phyloP scores from a whole-genome alignment of 768 basidiomycete species.

The Rhizopogon roseolus region DNA sequence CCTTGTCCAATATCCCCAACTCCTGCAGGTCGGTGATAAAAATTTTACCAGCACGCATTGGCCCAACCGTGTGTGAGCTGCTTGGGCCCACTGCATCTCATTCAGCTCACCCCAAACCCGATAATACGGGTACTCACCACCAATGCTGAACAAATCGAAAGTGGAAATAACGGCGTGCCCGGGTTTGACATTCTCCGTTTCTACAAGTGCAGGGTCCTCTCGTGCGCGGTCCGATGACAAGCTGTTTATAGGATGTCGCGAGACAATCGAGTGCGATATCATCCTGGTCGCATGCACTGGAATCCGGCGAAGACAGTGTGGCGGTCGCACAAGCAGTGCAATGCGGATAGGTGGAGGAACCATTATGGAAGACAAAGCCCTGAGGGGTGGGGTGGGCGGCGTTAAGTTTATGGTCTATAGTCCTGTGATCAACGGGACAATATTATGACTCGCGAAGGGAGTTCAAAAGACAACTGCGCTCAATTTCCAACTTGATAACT shows the following conservation, averaged over 20 bases:
- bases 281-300: constrained; percentile 8
- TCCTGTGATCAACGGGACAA: too few relatives aligned
- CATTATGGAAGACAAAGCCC: constrained; percentile 5
- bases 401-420: neutral
- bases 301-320: neutral
- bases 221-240: neutral
- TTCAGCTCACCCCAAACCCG: neutral
- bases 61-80: constrained; percentile 66
- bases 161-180: constrained; percentile 92
- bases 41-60: constrained; percentile 91
- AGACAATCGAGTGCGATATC: constrained; percentile 9
- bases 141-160: constrained; percentile 90
- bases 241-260: constrained; percentile 4
- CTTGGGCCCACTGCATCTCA: constrained; percentile 47
- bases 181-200: constrained; percentile 27
- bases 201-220: constrained; percentile 5
- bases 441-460: neutral
- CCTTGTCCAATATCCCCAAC: constrained; percentile 65
- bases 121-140: constrained; percentile 44
- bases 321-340: constrained; percentile 1
- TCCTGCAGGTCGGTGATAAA: constrained; percentile 75
- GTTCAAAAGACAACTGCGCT: neutral
- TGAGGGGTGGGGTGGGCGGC: neutral
- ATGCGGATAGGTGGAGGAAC: constrained; percentile 2
- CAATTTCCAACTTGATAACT: neutral